These are phyloP conservation scores for Sphaceloma murrayae DNA, from an alignment of 2,329 filamentous ascomycete species.

Conservation along the genomic window DNA sequence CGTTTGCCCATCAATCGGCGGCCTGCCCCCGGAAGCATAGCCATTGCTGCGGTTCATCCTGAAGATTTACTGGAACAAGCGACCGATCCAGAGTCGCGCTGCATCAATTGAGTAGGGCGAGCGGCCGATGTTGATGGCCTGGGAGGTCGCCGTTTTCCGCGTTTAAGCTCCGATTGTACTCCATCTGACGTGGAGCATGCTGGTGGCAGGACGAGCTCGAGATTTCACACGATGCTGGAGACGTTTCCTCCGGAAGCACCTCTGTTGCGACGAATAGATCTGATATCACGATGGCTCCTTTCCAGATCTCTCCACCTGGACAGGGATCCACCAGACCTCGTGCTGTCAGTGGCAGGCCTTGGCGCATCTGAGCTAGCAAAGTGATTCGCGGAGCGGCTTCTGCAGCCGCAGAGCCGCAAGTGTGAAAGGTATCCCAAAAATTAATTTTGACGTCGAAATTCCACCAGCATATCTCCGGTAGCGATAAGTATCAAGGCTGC, in stretches of 20 bases:
- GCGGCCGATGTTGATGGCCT: conserved; percentile 14
- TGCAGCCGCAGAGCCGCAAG: conserved; percentile 16
- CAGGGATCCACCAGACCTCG: too few relatives aligned
- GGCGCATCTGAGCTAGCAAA: background rate
- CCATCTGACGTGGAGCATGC: conserved; percentile 13
- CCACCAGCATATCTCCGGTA: background rate
- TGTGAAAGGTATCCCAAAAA: conserved; percentile 5
- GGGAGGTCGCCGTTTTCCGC: conserved; percentile 12
- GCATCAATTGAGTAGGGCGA: background rate
- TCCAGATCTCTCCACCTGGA: too few relatives aligned
- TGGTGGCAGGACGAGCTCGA: conserved; percentile 2
- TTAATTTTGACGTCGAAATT: conserved; percentile 7
- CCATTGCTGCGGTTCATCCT: conserved; percentile 20
- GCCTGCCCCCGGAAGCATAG: conserved; percentile 17
- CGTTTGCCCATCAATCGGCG: conserved; percentile 15
- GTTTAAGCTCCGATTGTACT: conserved; percentile 9
- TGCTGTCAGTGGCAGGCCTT: too few relatives aligned
- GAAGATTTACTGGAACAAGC: background rate
- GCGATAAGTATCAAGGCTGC: too few relatives aligned
- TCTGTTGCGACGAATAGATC: too few relatives aligned
- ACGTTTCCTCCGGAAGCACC: too few relatives aligned
- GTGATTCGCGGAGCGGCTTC: background rate
- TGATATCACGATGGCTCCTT: too few relatives aligned
- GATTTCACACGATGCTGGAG: too few relatives aligned
- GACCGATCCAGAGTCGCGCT: background rate